A percentile compares a stretch with the other conserved stretches of the same genome.
Evolutionary conservation across 2,329 filamentous ascomycete species (phyloP).

Genomic region (Parafenestella ontariensis): DNA sequence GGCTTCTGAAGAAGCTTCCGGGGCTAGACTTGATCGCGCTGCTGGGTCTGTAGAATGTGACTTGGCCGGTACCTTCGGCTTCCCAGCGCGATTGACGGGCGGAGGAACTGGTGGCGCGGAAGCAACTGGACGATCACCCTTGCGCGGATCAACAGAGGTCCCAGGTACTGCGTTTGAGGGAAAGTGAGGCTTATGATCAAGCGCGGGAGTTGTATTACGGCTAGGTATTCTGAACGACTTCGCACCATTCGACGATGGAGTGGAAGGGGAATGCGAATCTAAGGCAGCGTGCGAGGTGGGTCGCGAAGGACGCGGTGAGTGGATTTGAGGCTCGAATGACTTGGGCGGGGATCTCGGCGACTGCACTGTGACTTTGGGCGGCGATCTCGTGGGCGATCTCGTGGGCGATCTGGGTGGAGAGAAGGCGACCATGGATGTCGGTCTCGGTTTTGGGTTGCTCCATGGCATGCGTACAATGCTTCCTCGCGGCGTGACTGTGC

Average conservation of each 20-base stretch:
- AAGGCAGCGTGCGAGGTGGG: constrained; percentile 31
- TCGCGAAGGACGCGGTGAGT: constrained; percentile 45
- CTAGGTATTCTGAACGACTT: constrained; percentile 49
- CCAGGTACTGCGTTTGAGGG: constrained; percentile 20
- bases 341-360: constrained; percentile 74
- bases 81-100: constrained; percentile 80
- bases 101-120: constrained; percentile 63
- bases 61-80: constrained; percentile 70
- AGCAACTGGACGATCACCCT: constrained; percentile 49
- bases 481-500: constrained; percentile 41
- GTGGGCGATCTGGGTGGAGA: constrained; percentile 55
- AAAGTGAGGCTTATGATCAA: constrained; percentile 47
- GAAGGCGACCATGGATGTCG: constrained; percentile 58
- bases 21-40: constrained; percentile 39
- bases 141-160: constrained; percentile 37
- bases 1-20: constrained; percentile 49
- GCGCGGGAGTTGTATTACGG: constrained; percentile 50
- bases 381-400: constrained; percentile 61
- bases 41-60: constrained; percentile 37
- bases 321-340: constrained; percentile 34
- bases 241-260: constrained; percentile 23
- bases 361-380: constrained; percentile 72
- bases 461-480: constrained; percentile 46
- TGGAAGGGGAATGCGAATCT: constrained; percentile 27
- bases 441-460: constrained; percentile 49